Base-by-base conservation (phyloP, 2,329 filamentous ascomycete genomes). In the Teratosphaeria zuluensis region DNA sequence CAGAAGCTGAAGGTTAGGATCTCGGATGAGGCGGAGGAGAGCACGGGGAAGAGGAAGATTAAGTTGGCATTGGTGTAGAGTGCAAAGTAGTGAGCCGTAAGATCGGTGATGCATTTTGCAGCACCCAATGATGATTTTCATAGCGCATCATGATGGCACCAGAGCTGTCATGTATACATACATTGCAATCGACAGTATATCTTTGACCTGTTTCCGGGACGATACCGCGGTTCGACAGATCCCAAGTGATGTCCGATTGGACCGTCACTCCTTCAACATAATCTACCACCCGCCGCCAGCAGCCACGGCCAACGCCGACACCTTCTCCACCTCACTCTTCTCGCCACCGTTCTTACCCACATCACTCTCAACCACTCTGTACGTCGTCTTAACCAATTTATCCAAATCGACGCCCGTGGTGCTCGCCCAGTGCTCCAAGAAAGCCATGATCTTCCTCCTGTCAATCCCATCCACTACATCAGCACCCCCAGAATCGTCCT, bases 21-120 rank as follows among this genome's bases (percentile, higher is more conserved):
- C 64, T 89, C 85, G 68, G 95, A 97, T 72, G 88, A 95, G 70
- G 90, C 92, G 79, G 94, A 99, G 73, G 90, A 95, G 77, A 84
- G 84, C 61, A 96, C 92, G n/a, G 94, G 94, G 58, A 99, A 97
- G 85, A 84, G 94, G 64, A 92, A 89, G 65, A 88, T 92, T 24
- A 90, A 86, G 80, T 81, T 94, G 79, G 42, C 42, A n/a, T 48
- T 48, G 16, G 42, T 48, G 6, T 48, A 48, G 42, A 21, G 42
- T 16, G 42, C 5, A n/a, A 2, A 5, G 21, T 11, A 42, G 35
- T 1, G 14, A 14, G 12, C 35, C n/a, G 35, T 42, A 14, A 14
- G 35, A 9, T 42, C 35, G n/a, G 12, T 5, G 14, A 42, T 5
- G n/a, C 12, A 16, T 42, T 16, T 11, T 1, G n/a, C 12, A 42